These are phyloP conservation scores for Trametes pubescens DNA, from an alignment of 1,284 basidiomycete genomes.

Conservation along the genomic window DNA sequence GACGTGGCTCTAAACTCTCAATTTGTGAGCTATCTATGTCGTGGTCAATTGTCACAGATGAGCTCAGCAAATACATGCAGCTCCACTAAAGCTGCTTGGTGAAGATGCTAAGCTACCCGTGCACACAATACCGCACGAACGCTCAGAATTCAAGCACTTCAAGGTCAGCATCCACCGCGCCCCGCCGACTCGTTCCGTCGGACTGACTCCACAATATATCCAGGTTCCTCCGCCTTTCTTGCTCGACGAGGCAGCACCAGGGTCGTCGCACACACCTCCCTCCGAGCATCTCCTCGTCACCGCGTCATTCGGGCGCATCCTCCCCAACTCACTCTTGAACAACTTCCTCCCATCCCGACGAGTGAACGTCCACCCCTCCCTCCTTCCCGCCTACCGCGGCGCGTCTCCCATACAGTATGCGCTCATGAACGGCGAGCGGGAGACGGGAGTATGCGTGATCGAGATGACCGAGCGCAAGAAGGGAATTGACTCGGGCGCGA, in stretches of 20 bases:
- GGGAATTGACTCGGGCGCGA: conserved; percentile 68
- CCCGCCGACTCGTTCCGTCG: too few relatives aligned
- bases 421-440: conserved; percentile 66
- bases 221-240: conserved; percentile 60
- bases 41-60: too few relatives aligned
- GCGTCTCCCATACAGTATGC: conserved; percentile 93
- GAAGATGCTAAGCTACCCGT: conserved; percentile 58
- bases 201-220: background rate
- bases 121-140: conserved; percentile 64
- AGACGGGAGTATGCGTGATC: conserved; percentile 78
- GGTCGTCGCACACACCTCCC: conserved; percentile 36
- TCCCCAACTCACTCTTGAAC: conserved; percentile 73
- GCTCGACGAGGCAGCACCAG: conserved; percentile 5
- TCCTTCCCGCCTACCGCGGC: conserved; percentile 90
- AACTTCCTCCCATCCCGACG: conserved; percentile 68
- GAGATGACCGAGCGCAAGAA: conserved; percentile 64
- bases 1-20: conserved; percentile 57
- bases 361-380: conserved; percentile 94
- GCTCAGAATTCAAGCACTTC: conserved; percentile 66
- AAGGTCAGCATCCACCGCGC: conserved; percentile 45
- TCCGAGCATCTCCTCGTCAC: conserved; percentile 78
- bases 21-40: conserved; percentile 51
- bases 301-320: conserved; percentile 92
- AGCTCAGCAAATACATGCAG: conserved; percentile 43
- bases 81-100: conserved; percentile 65